phyloP scores from a whole-genome alignment of 2,329 filamentous ascomycete genomes.

The Apiospora hydei region DNA sequence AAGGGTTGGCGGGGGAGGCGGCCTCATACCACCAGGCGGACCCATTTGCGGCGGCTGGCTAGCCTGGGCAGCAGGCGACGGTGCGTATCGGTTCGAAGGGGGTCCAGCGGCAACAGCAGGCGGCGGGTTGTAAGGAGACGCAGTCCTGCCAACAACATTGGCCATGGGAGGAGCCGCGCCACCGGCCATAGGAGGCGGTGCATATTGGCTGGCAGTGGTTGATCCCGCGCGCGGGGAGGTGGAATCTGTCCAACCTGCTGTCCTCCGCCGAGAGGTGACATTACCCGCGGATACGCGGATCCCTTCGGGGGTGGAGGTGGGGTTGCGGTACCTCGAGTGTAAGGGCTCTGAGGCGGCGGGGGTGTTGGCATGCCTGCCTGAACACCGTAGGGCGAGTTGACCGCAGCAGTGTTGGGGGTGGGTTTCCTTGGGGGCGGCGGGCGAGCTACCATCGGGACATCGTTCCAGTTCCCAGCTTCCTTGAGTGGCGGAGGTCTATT shows the following conservation, averaged over 20 bases:
- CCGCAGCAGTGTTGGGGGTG: slow-evolving; percentile 74
- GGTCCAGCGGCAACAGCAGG: slow-evolving; percentile 69
- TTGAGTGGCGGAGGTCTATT: slow-evolving; percentile 57
- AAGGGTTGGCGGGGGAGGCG: slow-evolving; percentile 54
- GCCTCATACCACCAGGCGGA: slow-evolving; percentile 49
- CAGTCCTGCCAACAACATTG: slow-evolving; percentile 68
- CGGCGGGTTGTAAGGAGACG: slow-evolving; percentile 87
- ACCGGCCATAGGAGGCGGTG: slow-evolving; percentile 59
- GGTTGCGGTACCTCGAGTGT: slow-evolving; percentile 67
- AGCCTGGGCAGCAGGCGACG: slow-evolving; percentile 62
- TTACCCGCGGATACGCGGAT: slow-evolving; percentile 71
- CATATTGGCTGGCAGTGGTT: slow-evolving; percentile 68
- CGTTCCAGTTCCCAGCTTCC: slow-evolving; percentile 89
- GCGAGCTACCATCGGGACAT: slow-evolving; percentile 86
- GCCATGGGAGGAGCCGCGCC: slow-evolving; percentile 55
- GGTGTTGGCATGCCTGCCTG: slow-evolving; percentile 66
- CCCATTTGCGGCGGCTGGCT: slow-evolving; percentile 51
- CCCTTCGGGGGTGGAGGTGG: slow-evolving; percentile 87
- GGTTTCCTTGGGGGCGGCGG: slow-evolving; percentile 72
- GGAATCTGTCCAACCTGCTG: slow-evolving; percentile 55
- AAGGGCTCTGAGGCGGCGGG: slow-evolving; percentile 61
- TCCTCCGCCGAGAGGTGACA: slow-evolving; percentile 71
- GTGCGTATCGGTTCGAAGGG: slow-evolving; percentile 79
- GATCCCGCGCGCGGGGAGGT: slow-evolving; percentile 60
- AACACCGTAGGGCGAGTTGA: slow-evolving; percentile 78